phyloP scores from a whole-genome alignment of 2,329 filamentous ascomycete species.

The Colletotrichum coccodes region DNA sequence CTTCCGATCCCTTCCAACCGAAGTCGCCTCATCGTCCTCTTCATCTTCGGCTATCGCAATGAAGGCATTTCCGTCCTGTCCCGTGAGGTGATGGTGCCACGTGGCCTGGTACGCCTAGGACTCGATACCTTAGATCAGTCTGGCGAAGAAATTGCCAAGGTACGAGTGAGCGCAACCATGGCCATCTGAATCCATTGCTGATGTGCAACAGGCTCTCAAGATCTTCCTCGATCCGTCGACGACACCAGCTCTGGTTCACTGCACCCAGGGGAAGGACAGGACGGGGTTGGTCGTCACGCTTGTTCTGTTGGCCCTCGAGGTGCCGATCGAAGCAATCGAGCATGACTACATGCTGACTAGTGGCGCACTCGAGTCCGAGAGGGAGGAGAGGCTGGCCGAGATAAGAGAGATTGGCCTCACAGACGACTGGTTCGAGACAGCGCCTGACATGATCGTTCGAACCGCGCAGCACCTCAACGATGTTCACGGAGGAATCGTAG shows the following conservation, averaged over 20 bases:
- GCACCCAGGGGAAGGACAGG: constrained; percentile 90
- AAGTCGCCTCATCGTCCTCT: constrained; percentile 70
- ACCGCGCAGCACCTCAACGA: constrained; percentile 67
- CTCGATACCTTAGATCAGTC: constrained; percentile 77
- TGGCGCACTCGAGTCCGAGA: constrained; percentile 67
- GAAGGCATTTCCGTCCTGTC: constrained; percentile 77
- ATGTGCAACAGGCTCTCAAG: constrained; percentile 53
- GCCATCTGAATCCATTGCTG: background rate
- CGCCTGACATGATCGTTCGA: constrained; percentile 69
- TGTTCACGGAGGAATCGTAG: constrained; percentile 72
- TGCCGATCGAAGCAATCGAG: constrained; percentile 69
- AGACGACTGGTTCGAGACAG: constrained; percentile 77
- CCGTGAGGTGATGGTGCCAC: constrained; percentile 75
- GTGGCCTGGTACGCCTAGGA: constrained; percentile 77
- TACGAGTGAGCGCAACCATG: constrained; percentile 34
- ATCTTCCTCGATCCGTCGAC: constrained; percentile 53
- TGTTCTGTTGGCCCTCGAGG: constrained; percentile 69
- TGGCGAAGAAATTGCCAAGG: constrained; percentile 66
- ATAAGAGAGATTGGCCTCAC: constrained; percentile 77
- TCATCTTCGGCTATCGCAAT: constrained; percentile 73
- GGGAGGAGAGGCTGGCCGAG: constrained; percentile 72
- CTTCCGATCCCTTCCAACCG: background rate
- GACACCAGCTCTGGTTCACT: constrained; percentile 80
- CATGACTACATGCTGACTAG: constrained; percentile 78
- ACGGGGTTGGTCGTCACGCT: constrained; percentile 79